phyloP scores from a whole-genome alignment of 2,329 filamentous ascomycete genomes.

The Paramyrothecium roridum region DNA sequence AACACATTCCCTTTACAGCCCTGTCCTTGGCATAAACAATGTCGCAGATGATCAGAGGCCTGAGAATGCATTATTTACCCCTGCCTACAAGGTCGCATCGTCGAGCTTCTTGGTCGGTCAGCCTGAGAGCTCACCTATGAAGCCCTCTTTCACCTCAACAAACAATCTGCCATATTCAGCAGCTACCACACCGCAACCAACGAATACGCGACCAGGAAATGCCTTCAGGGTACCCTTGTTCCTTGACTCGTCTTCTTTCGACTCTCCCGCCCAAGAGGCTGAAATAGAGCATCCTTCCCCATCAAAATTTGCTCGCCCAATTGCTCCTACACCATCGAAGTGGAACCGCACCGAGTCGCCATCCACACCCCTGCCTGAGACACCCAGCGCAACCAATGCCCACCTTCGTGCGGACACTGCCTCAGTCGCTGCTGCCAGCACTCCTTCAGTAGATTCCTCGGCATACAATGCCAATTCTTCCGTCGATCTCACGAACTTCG shows the following conservation, averaged over 20 bases:
- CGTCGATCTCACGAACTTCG: constrained; percentile 9
- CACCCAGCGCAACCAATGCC: constrained; percentile 4
- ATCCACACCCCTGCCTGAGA: constrained; percentile 14
- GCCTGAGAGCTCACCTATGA: neutral
- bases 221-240: constrained; percentile 14
- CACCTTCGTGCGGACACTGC: constrained; percentile 2
- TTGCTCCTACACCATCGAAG: constrained; percentile 25
- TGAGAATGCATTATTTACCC: neutral
- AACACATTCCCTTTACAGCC: neutral
- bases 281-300: constrained; percentile 12
- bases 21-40: neutral
- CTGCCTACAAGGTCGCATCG: neutral
- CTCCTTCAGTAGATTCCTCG: neutral
- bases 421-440: constrained; percentile 2
- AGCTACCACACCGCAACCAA: neutral
- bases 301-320: constrained; percentile 14
- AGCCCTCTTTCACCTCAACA: neutral
- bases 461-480: neutral
- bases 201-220: neutral
- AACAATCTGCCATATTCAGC: neutral
- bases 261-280: constrained; percentile 5
- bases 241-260: constrained; percentile 11
- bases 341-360: constrained; percentile 16
- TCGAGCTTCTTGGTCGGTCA: neutral
- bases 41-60: neutral